These are phyloP conservation scores for Populus nigra DNA, from an alignment of 345 rosid genomes.

Conservation along the genomic window DNA sequence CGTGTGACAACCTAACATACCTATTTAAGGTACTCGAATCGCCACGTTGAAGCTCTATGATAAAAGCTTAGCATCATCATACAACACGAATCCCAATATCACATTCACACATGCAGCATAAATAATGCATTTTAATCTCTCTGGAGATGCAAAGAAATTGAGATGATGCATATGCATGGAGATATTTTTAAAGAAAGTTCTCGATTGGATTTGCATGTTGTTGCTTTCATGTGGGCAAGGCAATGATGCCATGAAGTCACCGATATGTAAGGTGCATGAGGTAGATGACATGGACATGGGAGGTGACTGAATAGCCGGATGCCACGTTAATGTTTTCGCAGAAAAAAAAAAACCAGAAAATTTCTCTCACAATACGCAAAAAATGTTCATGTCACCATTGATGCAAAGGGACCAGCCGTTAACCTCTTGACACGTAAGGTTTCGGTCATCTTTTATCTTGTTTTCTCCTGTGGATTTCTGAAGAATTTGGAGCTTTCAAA, in stretches of 20 bases:
- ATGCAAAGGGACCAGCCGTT: neutral
- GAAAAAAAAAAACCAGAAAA: neutral
- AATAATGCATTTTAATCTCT: neutral
- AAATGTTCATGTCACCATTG: neutral
- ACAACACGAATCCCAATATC: neutral
- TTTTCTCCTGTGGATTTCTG: neutral
- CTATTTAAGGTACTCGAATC: neutral
- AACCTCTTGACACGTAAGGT: neutral
- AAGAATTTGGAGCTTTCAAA: neutral
- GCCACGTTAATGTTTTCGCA: neutral
- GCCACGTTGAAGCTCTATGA: neutral
- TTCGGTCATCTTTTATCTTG: neutral
- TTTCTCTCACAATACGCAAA: neutral
- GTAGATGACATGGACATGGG: neutral
- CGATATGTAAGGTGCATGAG: neutral
- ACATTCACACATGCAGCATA: neutral
- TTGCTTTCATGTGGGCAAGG: neutral
- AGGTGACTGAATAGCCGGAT: neutral
- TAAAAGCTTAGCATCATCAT: neutral
- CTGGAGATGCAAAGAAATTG: neutral
- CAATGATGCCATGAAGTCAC: neutral
- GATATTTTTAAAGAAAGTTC: neutral
- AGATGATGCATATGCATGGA: neutral
- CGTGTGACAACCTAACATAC: neutral
- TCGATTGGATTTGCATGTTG: neutral